Conservation (phyloP, 2,329 filamentous ascomycete species). For the Penicillium oxalicum region DNA sequence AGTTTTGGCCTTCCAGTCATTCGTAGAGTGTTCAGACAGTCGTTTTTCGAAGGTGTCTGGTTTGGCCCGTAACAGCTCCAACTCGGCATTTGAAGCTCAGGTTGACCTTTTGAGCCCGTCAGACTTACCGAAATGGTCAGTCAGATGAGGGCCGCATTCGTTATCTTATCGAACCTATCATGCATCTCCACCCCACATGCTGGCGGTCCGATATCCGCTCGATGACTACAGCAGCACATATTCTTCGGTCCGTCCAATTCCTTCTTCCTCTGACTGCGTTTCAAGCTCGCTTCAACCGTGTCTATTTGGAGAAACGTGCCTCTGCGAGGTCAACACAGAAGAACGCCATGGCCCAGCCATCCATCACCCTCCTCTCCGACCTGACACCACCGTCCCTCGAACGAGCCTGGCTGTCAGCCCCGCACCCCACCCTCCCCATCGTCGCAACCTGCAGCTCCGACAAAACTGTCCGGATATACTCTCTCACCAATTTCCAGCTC, state of each 20-base stretch:
- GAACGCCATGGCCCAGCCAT: constrained; percentile 5
- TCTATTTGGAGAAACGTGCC: background rate
- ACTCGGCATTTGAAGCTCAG: too few relatives aligned
- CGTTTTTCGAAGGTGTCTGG: too few relatives aligned
- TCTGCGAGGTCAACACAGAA: too few relatives aligned
- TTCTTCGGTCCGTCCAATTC: constrained; percentile 7
- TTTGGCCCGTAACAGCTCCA: too few relatives aligned
- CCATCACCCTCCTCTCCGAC: constrained; percentile 44
- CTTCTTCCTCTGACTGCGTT: constrained; percentile 4
- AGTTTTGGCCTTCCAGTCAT: too few relatives aligned
- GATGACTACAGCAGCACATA: background rate
- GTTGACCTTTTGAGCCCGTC: too few relatives aligned
- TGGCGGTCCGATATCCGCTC: too few relatives aligned
- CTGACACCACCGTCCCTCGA: constrained; percentile 47
- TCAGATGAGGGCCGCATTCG: background rate
- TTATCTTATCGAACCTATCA: constrained; percentile 9
- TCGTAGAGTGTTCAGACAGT: too few relatives aligned
- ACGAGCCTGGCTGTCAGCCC: constrained; percentile 78
- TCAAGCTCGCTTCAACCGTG: background rate
- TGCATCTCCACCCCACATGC: constrained; percentile 17
- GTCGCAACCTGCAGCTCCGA: constrained; percentile 82
- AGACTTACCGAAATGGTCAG: too few relatives aligned
- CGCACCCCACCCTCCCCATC: constrained; percentile 81
- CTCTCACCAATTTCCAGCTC: constrained; percentile 69
- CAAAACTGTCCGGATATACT: constrained; percentile 85